phyloP scores from a whole-genome alignment of 768 basidiomycete genomes.

The Melanogaster broomeanus region DNA sequence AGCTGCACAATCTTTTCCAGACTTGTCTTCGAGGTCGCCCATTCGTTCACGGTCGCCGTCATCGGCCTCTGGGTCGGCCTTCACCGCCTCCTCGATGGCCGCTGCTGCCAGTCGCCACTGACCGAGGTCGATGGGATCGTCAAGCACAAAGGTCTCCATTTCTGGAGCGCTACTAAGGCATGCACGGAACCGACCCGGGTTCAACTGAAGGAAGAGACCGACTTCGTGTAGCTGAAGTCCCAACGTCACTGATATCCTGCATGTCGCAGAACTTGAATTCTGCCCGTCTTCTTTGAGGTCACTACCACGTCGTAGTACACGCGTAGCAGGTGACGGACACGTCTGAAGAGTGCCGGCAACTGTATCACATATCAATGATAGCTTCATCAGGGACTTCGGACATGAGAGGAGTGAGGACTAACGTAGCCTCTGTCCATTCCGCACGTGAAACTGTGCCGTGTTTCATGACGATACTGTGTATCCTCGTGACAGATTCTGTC shows the following conservation, averaged over 20 bases:
- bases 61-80: slow-evolving; percentile 25
- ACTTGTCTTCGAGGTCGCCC: slow-evolving; percentile 15
- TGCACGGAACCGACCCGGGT: slow-evolving; percentile 21
- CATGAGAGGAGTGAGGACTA: too few relatives aligned
- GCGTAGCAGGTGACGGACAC: slow-evolving; percentile 26
- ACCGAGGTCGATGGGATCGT: slow-evolving; percentile 30
- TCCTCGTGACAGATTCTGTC: slow-evolving; percentile 17
- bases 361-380: too few relatives aligned
- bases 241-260: slow-evolving; percentile 22
- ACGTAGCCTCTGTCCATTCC: slow-evolving; percentile 13
- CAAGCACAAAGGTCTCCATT: slow-evolving; percentile 27
- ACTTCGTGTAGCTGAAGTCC: slow-evolving; percentile 25
- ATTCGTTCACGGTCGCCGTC: slow-evolving; percentile 20
- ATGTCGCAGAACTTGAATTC: slow-evolving; percentile 30
- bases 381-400: too few relatives aligned
- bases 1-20: slow-evolving; percentile 22
- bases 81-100: slow-evolving; percentile 9
- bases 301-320: slow-evolving; percentile 25
- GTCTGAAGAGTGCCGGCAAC: slow-evolving; percentile 19
- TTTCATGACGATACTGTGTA: slow-evolving; percentile 14
- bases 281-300: slow-evolving; percentile 6
- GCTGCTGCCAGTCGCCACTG: slow-evolving; percentile 21
- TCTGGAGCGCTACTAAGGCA: slow-evolving; percentile 13
- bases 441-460: slow-evolving; percentile 4
- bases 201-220: slow-evolving; percentile 27